These are phyloP conservation scores for Metschnikowia sp. DNA, from an alignment of 805 yeast genomes.

Conservation along the genomic window DNA sequence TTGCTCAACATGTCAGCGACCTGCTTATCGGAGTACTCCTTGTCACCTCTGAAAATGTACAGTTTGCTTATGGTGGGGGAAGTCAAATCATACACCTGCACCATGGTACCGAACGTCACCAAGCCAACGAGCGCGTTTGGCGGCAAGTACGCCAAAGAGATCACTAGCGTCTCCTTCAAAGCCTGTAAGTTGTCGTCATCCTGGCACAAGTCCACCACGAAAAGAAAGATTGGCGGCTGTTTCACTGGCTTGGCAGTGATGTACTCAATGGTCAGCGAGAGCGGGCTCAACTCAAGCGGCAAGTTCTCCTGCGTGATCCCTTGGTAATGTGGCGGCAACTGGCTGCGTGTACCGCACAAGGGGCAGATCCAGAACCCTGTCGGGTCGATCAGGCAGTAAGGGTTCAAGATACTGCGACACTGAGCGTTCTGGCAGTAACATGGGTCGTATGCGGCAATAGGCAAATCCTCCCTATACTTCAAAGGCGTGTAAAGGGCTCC, in stretches of 20 bases:
- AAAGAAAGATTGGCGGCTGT: conserved; percentile 81
- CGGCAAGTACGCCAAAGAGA: conserved; percentile 76
- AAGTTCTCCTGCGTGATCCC: conserved; percentile 70
- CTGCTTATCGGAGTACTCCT: conserved; percentile 74
- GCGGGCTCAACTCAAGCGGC: conserved; percentile 74
- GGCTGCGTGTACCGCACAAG: conserved; percentile 73
- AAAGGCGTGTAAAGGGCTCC: conserved; percentile 96
- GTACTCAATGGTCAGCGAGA: conserved; percentile 79
- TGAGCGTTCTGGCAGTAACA: conserved; percentile 67
- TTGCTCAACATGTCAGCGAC: conserved; percentile 50
- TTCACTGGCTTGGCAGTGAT: conserved; percentile 75
- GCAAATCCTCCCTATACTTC: conserved; percentile 69
- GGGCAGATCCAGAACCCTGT: conserved; percentile 86
- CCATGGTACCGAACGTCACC: conserved; percentile 85
- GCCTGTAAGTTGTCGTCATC: conserved; percentile 84
- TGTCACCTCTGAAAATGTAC: conserved; percentile 83
- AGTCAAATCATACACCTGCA: conserved; percentile 78
- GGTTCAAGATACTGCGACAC: conserved; percentile 85
- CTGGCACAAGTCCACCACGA: conserved; percentile 86
- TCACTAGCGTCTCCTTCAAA: conserved; percentile 73
- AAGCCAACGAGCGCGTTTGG: conserved; percentile 87
- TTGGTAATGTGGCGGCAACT: conserved; percentile 77
- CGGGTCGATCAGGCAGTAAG: conserved; percentile 77
- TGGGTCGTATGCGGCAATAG: conserved; percentile 83
- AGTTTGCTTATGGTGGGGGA: conserved; percentile 67